Conservation (phyloP, 1,284 basidiomycete genomes). For the Ustilago nuda region DNA sequence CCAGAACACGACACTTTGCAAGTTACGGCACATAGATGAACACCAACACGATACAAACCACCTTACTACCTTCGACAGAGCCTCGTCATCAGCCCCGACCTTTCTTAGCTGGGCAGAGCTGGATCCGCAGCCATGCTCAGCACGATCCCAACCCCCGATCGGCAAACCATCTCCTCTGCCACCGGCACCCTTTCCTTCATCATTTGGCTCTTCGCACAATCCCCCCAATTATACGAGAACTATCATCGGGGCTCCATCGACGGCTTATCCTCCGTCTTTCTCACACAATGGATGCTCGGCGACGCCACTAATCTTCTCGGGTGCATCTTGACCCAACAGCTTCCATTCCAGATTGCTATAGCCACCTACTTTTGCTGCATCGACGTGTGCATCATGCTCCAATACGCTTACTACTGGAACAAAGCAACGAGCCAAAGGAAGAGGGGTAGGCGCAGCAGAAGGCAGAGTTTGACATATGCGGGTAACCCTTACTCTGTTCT, state of each 20-base stretch:
- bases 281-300: conserved; percentile 68
- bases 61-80: neutral
- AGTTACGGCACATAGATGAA: neutral
- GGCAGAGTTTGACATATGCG: conserved; percentile 26
- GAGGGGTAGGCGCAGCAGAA: conserved; percentile 5
- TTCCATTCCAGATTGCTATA: conserved; percentile 64
- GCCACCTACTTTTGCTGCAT: conserved; percentile 64
- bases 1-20: conserved; percentile 6
- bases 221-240: conserved; percentile 67
- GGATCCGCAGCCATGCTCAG: conserved; percentile 13
- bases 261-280: conserved; percentile 64
- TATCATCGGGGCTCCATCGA: conserved; percentile 59
- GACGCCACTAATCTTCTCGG: conserved; percentile 67
- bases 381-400: conserved; percentile 55
- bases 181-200: conserved; percentile 58
- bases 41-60: neutral
- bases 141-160: conserved; percentile 24
- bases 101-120: too few relatives aligned
- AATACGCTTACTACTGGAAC: conserved; percentile 55
- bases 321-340: conserved; percentile 62
- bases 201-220: conserved; percentile 68
- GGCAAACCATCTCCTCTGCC: conserved; percentile 51
- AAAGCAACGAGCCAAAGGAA: conserved; percentile 27
- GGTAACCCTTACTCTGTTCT: conserved; percentile 37
- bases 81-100: neutral